Percentiles rank a stretch among this genome's conserved stretches.
Conservation (phyloP, 805 yeast species). For the Metschnikowia kofuensis region DNA sequence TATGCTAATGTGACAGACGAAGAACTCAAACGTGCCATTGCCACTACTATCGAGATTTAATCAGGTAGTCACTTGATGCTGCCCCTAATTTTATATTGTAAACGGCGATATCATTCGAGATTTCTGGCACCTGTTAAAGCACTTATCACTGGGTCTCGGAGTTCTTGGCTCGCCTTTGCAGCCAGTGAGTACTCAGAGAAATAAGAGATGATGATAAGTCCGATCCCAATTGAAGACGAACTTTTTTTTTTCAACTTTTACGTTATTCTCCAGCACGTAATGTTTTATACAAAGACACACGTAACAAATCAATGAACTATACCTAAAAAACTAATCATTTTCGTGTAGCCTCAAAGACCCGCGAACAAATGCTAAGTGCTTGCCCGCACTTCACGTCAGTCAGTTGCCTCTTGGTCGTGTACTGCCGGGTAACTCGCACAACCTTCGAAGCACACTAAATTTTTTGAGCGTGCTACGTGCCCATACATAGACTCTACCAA, state of each 20-base stretch:
- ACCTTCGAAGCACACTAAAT: conserved; percentile 13
- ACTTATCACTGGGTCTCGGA: too few species aligned
- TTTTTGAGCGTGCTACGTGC: conserved; percentile 7
- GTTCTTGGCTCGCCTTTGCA: too few species aligned
- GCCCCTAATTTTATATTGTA: not conserved
- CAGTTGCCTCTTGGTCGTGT: conserved; percentile 6
- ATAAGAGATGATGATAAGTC: too few species aligned
- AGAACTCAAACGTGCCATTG: conserved; percentile 16
- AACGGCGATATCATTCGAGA: not conserved
- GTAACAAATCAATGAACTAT: too few species aligned
- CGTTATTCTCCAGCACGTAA: too few species aligned
- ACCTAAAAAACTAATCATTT: too few species aligned
- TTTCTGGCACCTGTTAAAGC: too few species aligned
- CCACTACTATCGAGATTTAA: conserved; percentile 12
- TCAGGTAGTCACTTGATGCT: not conserved
- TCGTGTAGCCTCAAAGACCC: too few species aligned
- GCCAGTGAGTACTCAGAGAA: too few species aligned
- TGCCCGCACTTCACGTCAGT: not conserved
- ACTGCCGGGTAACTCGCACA: conserved; percentile 15
- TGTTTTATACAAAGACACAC: too few species aligned
- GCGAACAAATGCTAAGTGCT: not conserved
- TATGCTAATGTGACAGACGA: conserved; percentile 20
- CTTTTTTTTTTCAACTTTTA: too few species aligned
- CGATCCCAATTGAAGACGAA: too few species aligned
- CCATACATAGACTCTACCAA: conserved; percentile 1